Evolutionary conservation across 2,329 filamentous ascomycete species (phyloP), one percentile per base, ranked within the genome.

Genomic region (Graphilbum ipis-grandicollis): DNA sequence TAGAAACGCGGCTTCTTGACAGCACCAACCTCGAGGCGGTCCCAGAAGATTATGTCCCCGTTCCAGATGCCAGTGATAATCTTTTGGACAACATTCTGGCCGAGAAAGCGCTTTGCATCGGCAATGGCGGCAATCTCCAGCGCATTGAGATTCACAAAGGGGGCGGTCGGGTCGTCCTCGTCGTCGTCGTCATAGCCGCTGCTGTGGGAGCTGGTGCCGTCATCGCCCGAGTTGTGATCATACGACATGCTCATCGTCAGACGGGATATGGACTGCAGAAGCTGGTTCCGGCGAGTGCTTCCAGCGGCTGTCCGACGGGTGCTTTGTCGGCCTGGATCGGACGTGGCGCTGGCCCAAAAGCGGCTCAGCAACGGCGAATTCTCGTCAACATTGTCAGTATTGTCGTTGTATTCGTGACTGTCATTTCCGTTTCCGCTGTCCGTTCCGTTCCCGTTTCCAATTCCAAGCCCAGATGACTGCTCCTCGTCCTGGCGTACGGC

Each of bases 1-100:
- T 90, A 92, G 44, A 81, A 72, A 18, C 78, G 75, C 2, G 83
- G 77, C 48, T 74, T 73, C 56, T 92, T 93, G 39, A 66, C 69
- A 0, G 81, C 74, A 48, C 79, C 62, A 9, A 82, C 68, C 9
- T 71, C 77, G n/a, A 93, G 60, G 6, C 65, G 71, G 41, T 85
- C 78, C 84, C 83, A 93, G 53, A 92, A 90, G 28, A 86, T 71
- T 41, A 93, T 84, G 45, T 86, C 77, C 33, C 84, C 84, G 43
- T 76, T 74, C 83, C 84, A 92, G 37, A 93, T 81, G 34, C 79
- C 79, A 33, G 79, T 78, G 43, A 93, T 72, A 45, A 92, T 79
- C 48, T 79, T 80, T 51, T 93, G 84, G 10, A 92, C 79, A 3
- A 81, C 71, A 41, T 69, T 68, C 53, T 92, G 83, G 49, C 77